Conservation (phyloP, 768 basidiomycete genomes). For the Boletus bicolor region DNA sequence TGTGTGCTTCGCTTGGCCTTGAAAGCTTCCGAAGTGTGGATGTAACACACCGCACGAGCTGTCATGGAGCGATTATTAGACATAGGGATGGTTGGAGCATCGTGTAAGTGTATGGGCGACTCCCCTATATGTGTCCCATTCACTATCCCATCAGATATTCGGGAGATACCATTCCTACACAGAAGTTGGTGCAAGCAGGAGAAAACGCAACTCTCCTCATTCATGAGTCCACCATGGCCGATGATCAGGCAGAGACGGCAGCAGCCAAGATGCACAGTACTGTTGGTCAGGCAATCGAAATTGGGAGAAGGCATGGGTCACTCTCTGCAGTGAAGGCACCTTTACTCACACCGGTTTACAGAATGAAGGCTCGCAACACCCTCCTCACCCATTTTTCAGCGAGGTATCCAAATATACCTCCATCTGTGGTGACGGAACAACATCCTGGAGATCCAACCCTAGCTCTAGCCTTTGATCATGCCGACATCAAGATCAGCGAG, state of each 20-base stretch:
- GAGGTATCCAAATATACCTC: constrained; percentile 85
- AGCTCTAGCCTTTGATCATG: constrained; percentile 80
- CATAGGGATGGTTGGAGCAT: constrained; percentile 57
- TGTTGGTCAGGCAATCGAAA: constrained; percentile 78
- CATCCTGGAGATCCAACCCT: constrained; percentile 43
- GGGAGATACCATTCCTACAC: constrained; percentile 82
- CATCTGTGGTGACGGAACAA: constrained; percentile 30
- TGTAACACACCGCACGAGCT: constrained; percentile 68
- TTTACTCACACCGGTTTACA: constrained; percentile 27
- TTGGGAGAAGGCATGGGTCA: constrained; percentile 60
- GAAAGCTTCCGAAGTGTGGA: constrained; percentile 62
- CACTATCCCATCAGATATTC: constrained; percentile 62
- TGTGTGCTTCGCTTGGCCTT: constrained; percentile 57
- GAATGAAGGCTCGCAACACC: constrained; percentile 81
- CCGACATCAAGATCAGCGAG: constrained; percentile 65
- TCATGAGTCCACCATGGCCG: constrained; percentile 92
- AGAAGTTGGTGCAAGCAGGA: constrained; percentile 63
- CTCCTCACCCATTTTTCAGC: constrained; percentile 97
- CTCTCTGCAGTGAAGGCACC: not conserved
- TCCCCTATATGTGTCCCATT: not conserved
- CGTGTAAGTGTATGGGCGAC: constrained; percentile 28
- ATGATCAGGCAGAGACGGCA: constrained; percentile 76
- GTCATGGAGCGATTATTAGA: constrained; percentile 67
- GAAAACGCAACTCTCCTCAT: constrained; percentile 75
- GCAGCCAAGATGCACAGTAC: constrained; percentile 82